These are phyloP conservation scores for Zasmidium angulare DNA, from an alignment of 2,329 filamentous ascomycete genomes.

Conservation along the genomic window DNA sequence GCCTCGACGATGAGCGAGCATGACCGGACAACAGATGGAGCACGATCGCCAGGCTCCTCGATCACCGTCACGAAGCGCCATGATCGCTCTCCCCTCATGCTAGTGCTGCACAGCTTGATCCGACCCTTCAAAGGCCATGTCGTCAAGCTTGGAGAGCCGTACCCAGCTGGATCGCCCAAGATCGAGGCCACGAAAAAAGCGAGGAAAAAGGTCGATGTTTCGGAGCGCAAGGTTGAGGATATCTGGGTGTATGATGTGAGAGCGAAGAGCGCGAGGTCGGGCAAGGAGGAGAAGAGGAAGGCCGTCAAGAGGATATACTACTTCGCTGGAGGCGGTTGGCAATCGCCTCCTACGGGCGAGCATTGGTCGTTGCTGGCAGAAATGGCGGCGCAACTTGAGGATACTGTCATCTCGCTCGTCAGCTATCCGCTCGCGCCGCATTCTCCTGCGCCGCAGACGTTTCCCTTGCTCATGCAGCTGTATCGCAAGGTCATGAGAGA, in stretches of 20 bases:
- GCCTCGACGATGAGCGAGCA: not conserved
- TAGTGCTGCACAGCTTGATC: slow-evolving; percentile 39
- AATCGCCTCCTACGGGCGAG: slow-evolving; percentile 48
- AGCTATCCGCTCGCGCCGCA: slow-evolving; percentile 57
- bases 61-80: slow-evolving; percentile 39
- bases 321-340: slow-evolving; percentile 59
- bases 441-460: slow-evolving; percentile 49
- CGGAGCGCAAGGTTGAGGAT: slow-evolving; percentile 43
- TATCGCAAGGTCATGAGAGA: slow-evolving; percentile 45
- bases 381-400: slow-evolving; percentile 43
- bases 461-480: slow-evolving; percentile 49
- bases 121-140: slow-evolving; percentile 39
- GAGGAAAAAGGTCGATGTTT: slow-evolving; percentile 36
- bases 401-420: slow-evolving; percentile 46
- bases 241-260: slow-evolving; percentile 50
- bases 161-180: slow-evolving; percentile 42
- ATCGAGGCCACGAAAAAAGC: slow-evolving; percentile 39
- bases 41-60: slow-evolving; percentile 9
- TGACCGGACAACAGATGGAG: not conserved
- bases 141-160: slow-evolving; percentile 34
- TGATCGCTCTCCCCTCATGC: slow-evolving; percentile 38
- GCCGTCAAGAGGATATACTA: slow-evolving; percentile 50
- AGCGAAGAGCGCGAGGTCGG: not conserved
- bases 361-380: slow-evolving; percentile 56
- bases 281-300: slow-evolving; percentile 14